phyloP scores from a whole-genome alignment of 2,329 filamentous ascomycete genomes.

The Alternaria sp. region DNA sequence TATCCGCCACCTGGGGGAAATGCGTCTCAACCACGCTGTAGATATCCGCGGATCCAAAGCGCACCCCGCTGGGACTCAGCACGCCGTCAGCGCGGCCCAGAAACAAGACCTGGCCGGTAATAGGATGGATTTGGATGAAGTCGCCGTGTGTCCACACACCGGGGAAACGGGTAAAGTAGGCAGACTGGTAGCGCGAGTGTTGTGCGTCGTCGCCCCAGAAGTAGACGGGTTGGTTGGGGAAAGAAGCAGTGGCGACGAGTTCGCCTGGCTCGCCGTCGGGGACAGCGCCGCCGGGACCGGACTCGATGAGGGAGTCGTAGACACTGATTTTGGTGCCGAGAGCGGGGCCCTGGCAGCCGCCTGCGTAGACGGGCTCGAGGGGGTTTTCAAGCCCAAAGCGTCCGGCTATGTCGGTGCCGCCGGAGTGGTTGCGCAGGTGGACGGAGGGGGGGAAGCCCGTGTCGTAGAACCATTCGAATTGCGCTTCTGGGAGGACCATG shows the following conservation, averaged over 20 bases:
- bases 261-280: conserved; percentile 75
- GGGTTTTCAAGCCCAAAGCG: conserved; percentile 72
- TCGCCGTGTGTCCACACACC: conserved; percentile 85
- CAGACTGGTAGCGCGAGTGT: conserved; percentile 56
- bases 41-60: conserved; percentile 82
- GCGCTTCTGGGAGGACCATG: conserved; percentile 79
- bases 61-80: conserved; percentile 78
- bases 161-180: conserved; percentile 59
- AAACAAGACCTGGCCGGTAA: conserved; percentile 70
- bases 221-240: conserved; percentile 75
- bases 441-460: conserved; percentile 71
- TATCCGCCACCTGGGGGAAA: conserved; percentile 73
- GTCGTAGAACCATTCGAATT: conserved; percentile 84
- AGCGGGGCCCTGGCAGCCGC: conserved; percentile 63
- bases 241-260: conserved; percentile 73
- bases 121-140: conserved; percentile 75
- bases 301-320: conserved; percentile 65
- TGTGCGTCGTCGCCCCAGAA: conserved; percentile 56
- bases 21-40: conserved; percentile 75
- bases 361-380: conserved; percentile 70
- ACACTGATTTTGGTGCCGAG: conserved; percentile 65
- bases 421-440: conserved; percentile 77
- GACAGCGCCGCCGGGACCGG: conserved; percentile 60
- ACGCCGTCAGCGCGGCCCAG: conserved; percentile 79
- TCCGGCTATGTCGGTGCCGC: conserved; percentile 78